A percentile compares a stretch with the other conserved stretches of the same genome.
These are phyloP conservation scores for Rhodotorula taiwanensis DNA, from an alignment of 768 basidiomycete genomes.

Conservation along the genomic window DNA sequence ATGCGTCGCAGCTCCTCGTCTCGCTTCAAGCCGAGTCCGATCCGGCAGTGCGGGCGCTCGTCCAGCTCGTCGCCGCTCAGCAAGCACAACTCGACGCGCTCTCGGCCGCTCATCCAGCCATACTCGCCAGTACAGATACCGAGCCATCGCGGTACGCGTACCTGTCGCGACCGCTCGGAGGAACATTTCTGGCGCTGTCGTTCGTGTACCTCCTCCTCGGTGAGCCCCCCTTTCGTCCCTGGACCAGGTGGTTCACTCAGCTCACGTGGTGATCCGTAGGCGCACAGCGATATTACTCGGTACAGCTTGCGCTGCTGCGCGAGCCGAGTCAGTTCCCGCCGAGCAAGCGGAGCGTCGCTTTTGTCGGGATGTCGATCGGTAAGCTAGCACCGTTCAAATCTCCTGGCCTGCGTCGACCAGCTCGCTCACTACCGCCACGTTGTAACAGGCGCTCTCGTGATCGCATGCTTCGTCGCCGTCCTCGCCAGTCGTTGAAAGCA, in stretches of 20 bases:
- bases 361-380: slow-evolving; percentile 16
- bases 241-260: too few species aligned
- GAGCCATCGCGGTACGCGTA: slow-evolving; percentile 20
- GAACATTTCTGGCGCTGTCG: slow-evolving; percentile 23
- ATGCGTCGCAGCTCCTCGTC: background rate
- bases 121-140: too few species aligned
- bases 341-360: slow-evolving; percentile 14
- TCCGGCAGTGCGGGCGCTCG: slow-evolving; percentile 2
- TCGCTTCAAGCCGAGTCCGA: too few species aligned
- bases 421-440: too few species aligned
- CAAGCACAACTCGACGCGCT: background rate
- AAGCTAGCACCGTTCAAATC: background rate
- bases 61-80: slow-evolving; percentile 9
- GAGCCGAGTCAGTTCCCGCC: slow-evolving; percentile 30
- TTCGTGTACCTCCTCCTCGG: slow-evolving; percentile 25
- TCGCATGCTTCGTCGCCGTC: too few species aligned
- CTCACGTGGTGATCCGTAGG: slow-evolving; percentile 3
- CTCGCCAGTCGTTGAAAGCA: too few species aligned
- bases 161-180: slow-evolving; percentile 24
- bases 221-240: background rate
- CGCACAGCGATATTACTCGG: slow-evolving; percentile 15
- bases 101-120: background rate
- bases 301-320: slow-evolving; percentile 14
- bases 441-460: too few species aligned
- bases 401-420: too few species aligned